Conservation (phyloP, 176 grass and related monocot genomes). For the Chloris gayana region DNA sequence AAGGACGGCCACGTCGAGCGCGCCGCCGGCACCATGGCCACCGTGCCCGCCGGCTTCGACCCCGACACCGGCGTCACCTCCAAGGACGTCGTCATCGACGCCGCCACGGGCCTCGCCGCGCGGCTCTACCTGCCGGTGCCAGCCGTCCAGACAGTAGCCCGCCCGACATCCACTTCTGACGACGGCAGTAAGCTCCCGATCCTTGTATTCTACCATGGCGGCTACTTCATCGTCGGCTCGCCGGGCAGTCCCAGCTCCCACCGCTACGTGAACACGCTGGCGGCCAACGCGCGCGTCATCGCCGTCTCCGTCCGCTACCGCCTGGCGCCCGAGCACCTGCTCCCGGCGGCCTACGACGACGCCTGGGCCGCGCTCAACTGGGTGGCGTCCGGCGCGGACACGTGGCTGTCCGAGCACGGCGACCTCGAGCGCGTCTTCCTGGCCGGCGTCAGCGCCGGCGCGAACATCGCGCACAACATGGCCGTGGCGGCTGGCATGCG, state of each 20-base stretch:
- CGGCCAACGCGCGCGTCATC: conserved; percentile 35
- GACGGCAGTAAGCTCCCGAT: conserved; percentile 33
- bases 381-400: conserved; percentile 42
- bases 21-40: neutral
- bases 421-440: conserved; percentile 57
- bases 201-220: conserved; percentile 66
- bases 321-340: conserved; percentile 66
- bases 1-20: conserved; percentile 42
- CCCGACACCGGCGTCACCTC: conserved; percentile 39
- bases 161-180: neutral
- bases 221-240: conserved; percentile 56
- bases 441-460: conserved; percentile 68
- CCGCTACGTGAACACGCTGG: conserved; percentile 51
- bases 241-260: conserved; percentile 13
- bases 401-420: conserved; percentile 59
- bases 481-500: conserved; percentile 15
- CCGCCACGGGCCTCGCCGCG: conserved; percentile 30
- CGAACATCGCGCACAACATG: conserved; percentile 60
- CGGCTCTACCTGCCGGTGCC: conserved; percentile 33
- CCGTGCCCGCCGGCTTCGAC: conserved; percentile 43
- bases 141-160: no score
- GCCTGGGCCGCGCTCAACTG: conserved; percentile 57
- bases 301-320: conserved; percentile 68
- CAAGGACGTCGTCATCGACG: conserved; percentile 45
- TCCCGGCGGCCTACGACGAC: conserved; percentile 62